phyloP scores from a whole-genome alignment of 2,329 filamentous ascomycete species.

The Aureobasidium melanogenum region DNA sequence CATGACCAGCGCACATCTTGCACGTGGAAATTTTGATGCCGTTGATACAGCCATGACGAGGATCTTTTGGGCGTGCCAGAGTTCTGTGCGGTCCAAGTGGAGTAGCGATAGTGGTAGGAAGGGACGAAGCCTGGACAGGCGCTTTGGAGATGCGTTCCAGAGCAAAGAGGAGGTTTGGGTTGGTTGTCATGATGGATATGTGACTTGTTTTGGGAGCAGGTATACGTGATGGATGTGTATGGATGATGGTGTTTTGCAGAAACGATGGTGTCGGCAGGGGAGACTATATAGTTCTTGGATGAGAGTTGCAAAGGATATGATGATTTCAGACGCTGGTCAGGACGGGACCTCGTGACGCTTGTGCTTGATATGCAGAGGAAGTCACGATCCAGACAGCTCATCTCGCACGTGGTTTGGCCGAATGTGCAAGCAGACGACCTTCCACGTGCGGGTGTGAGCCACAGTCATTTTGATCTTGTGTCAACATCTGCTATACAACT shows the following conservation, averaged over 20 bases:
- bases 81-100: not conserved
- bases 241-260: not conserved
- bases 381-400: not conserved
- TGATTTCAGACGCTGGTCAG: not conserved
- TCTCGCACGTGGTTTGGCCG: not conserved
- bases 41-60: not conserved
- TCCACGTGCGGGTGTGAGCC: not conserved
- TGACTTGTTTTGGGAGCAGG: not conserved
- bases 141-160: not conserved
- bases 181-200: slow-evolving; percentile 1
- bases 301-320: not conserved
- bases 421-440: not conserved
- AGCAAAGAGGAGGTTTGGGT: slow-evolving; percentile 3
- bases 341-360: not conserved
- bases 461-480: not conserved
- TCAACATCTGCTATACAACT: not conserved
- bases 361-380: not conserved
- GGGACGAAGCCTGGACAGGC: not conserved
- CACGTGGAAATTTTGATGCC: slow-evolving; percentile 1
- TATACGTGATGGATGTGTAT: not conserved
- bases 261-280: not conserved
- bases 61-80: not conserved
- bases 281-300: not conserved
- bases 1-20: not conserved
- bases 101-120: not conserved